Conservation (phyloP, 176 grass and related monocot species). For the Rhynchospora breviuscula region DNA sequence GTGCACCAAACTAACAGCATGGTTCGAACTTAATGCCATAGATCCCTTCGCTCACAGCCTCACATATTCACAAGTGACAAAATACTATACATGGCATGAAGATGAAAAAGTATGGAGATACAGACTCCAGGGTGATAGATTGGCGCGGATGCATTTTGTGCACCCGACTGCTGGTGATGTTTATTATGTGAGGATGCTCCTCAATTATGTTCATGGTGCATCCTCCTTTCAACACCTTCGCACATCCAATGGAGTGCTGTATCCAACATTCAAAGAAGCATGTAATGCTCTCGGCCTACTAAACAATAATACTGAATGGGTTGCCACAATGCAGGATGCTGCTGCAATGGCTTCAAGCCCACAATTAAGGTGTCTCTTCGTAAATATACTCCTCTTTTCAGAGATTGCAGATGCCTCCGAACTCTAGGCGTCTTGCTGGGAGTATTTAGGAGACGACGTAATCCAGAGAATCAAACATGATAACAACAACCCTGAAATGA, state of each 20-base stretch:
- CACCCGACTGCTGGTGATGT: constrained; percentile 11
- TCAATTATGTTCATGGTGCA: constrained; percentile 15
- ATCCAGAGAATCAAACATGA: too few relatives aligned
- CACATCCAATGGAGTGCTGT: background rate
- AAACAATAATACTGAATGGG: too few relatives aligned
- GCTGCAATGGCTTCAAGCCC: too few relatives aligned
- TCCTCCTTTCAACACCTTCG: constrained; percentile 12
- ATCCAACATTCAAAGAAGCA: constrained; percentile 26
- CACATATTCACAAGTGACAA: constrained; percentile 27
- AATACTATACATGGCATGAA: constrained; percentile 19
- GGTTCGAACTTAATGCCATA: constrained; percentile 22
- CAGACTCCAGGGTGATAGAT: background rate
- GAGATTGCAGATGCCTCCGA: too few relatives aligned
- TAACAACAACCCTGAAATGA: too few relatives aligned
- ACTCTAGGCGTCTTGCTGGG: too few relatives aligned
- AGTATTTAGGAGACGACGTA: too few relatives aligned
- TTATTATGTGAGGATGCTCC: constrained; percentile 26
- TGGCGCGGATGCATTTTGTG: constrained; percentile 26
- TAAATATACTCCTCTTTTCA: too few relatives aligned
- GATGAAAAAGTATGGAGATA: background rate
- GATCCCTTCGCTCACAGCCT: background rate
- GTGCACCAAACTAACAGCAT: constrained; percentile 7
- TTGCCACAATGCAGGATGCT: too few relatives aligned
- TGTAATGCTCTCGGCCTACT: constrained; percentile 24
- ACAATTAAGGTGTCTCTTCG: too few relatives aligned